Base-by-base conservation (phyloP, 495 filamentous ascomycete species). In the Lasiosphaeria ovina region DNA sequence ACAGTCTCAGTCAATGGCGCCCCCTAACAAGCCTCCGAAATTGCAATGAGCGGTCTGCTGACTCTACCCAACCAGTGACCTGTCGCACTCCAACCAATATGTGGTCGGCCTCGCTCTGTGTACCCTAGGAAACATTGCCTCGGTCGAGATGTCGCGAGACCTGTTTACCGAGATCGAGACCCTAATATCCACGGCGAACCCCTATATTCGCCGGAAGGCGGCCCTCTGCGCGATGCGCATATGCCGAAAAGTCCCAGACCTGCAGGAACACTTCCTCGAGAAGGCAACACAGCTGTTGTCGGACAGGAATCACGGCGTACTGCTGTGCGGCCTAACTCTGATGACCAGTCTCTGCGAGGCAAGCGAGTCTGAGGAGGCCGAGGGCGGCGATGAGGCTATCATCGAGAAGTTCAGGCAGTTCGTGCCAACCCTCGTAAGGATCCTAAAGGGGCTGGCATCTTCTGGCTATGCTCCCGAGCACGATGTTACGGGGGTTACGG, bases 211-310 rank as follows among this genome's bases (percentile, higher is more conserved):
- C 53, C 85, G 94, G 53, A 98, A 98, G 81, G 94, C 95, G 38
- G 95, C 94, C 6, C 83, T 98, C n/a, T 98, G 94, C 74, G 94
- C 94, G n/a, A 98, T 98, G 95, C 84, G 95, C 44, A 96, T 98
- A 77, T 97, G 92, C 76, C 87, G 92, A 64, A 98, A 98, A 74
- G 95, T 98, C 47, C 94, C 94, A 6, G 94, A 98, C 70, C 81
- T 98, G 40, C 91, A 97, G 75, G 94, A 98, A 68, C 92, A 98
- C 73, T 98, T 98, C 68, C 68, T 97, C 33, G 95, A 98, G 60
- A 97, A 97, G 73, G 89, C 92, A 34, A 89, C 94, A 63, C 82
- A 87, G 24, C 79, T 98, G n/a, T 76, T 98, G 10, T 89, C 89
- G 32, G 94, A 98, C 70, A 71, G 83, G 64, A 98, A 98, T 75